Percentiles rank a stretch among this genome's conserved stretches.
Conservation (phyloP, 1,284 basidiomycete species). For the Pholiota adiposa region DNA sequence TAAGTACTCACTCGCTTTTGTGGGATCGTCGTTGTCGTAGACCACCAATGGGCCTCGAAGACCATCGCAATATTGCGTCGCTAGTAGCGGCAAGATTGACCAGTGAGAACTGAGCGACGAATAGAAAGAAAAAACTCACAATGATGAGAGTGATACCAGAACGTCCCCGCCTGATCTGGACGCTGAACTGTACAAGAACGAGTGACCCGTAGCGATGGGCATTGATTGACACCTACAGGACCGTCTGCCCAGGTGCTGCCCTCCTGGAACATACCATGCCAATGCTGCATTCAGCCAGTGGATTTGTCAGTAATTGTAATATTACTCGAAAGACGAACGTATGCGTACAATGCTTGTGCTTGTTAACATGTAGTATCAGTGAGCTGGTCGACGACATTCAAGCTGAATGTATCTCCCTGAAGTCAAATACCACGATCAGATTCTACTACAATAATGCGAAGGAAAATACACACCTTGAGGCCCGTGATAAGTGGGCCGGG, state of each 20-base stretch:
- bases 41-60: slow-evolving; percentile 29
- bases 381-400: slow-evolving; percentile 30
- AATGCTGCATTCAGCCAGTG: slow-evolving; percentile 17
- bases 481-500: slow-evolving; percentile 26
- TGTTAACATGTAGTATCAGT: slow-evolving; percentile 29
- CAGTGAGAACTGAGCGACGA: slow-evolving; percentile 3
- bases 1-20: slow-evolving; percentile 9
- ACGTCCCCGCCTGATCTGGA: slow-evolving; percentile 44
- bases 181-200: slow-evolving; percentile 37
- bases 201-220: slow-evolving; percentile 43
- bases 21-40: slow-evolving; percentile 31
- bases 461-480: slow-evolving; percentile 17
- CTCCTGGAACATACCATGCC: slow-evolving; percentile 29
- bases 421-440: neutral
- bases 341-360: slow-evolving; percentile 28
- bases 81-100: neutral
- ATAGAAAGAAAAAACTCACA: slow-evolving; percentile 18
- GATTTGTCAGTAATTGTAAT: neutral
- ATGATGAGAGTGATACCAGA: slow-evolving; percentile 45
- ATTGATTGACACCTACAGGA: slow-evolving; percentile 35
- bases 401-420: slow-evolving; percentile 28
- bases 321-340: slow-evolving; percentile 5
- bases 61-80: slow-evolving; percentile 28
- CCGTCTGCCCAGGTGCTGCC: slow-evolving; percentile 28
- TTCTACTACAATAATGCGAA: neutral